Conservation (phyloP, 495 filamentous ascomycete species). For the Penicillium arizonense region DNA sequence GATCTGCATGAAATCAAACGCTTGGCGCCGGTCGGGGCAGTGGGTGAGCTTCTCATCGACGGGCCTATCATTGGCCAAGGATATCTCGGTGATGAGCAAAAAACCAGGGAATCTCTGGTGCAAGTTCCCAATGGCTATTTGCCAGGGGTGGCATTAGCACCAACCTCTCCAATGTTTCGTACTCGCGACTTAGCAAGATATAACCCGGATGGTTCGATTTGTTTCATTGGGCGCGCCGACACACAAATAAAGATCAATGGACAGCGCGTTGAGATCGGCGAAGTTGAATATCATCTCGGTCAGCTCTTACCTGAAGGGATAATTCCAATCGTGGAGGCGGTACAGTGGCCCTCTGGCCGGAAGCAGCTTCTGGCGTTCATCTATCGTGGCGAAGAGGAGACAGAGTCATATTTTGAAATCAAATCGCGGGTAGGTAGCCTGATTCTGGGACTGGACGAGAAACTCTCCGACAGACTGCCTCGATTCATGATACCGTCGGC, state of each 20-base stretch:
- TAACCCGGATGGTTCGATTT: slow-evolving; percentile 21
- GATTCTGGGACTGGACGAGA: too few species aligned
- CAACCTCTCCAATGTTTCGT: slow-evolving; percentile 24
- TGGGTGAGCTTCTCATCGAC: slow-evolving; percentile 44
- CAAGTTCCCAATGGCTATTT: slow-evolving; percentile 13
- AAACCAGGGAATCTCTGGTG: slow-evolving; percentile 28
- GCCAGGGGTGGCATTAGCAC: neutral
- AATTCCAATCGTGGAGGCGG: too few species aligned
- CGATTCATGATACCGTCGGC: too few species aligned
- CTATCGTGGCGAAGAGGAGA: too few species aligned
- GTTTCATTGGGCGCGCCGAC: slow-evolving; percentile 24
- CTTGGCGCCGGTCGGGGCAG: slow-evolving; percentile 30
- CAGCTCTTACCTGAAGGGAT: too few species aligned
- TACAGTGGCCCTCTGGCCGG: too few species aligned
- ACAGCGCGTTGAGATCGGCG: neutral
- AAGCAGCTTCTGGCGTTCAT: too few species aligned
- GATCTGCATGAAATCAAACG: slow-evolving; percentile 27
- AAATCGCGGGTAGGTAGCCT: too few species aligned
- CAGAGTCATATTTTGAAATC: too few species aligned
- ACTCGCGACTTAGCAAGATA: slow-evolving; percentile 49
- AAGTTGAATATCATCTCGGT: neutral
- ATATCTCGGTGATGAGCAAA: slow-evolving; percentile 37
- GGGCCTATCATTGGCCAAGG: slow-evolving; percentile 38
- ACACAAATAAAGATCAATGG: slow-evolving; percentile 7
- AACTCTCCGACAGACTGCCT: too few species aligned